Base-by-base conservation (phyloP, 352 stramenopile species). In the Phytophthora europaea region DNA sequence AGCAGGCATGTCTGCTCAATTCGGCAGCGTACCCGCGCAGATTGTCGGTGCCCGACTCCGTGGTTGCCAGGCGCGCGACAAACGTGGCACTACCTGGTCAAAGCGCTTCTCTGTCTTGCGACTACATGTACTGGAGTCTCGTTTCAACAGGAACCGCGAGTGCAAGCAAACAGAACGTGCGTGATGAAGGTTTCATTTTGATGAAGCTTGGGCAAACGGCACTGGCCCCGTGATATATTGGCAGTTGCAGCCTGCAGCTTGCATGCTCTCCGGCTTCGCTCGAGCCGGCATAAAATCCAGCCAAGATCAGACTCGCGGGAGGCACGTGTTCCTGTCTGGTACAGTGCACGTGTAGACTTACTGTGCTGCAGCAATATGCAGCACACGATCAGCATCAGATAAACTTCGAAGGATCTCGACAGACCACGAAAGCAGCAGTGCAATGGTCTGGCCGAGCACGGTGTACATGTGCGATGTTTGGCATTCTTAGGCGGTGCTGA, bases 201-300 rank as follows among this genome's bases (percentile, higher is more conserved):
- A 28, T 50, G 38, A 48, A 50, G 63, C 51, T 40, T 40, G 38
- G 47, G 61, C 66, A 23, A 26, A 45, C 20, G 26, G 56, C 33
- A 18, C 36, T 18, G 18, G 15, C 16, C 20, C 28, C 36, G 58
- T 56, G 57, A 56, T 61, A 67, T 61, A 38, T 36, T 43, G 36
- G 23, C 52, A 62, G 57, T 56, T 72, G 58, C 55, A 50, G n/a
- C 45, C 9, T 23, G 28, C 28, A 7, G 3, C 28, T 56, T 72
- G 58, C 55, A 50, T 13, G 55, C 15, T 23, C 47, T 59, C 34
- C 54, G 67, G 33, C 60, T 62, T 53, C 51, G 40, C 28, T 67
- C 9, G n/a, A 60, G 59, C 59, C 59, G 51, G 67, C 67, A 60
- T 68, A 73, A 73, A 69, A 73, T 73, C 59, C 60, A 73, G 51